A percentile compares a stretch with the other conserved stretches of the same genome.
Conservation (phyloP, 2,329 filamentous ascomycete species). For the Rhinocladiella similis region DNA sequence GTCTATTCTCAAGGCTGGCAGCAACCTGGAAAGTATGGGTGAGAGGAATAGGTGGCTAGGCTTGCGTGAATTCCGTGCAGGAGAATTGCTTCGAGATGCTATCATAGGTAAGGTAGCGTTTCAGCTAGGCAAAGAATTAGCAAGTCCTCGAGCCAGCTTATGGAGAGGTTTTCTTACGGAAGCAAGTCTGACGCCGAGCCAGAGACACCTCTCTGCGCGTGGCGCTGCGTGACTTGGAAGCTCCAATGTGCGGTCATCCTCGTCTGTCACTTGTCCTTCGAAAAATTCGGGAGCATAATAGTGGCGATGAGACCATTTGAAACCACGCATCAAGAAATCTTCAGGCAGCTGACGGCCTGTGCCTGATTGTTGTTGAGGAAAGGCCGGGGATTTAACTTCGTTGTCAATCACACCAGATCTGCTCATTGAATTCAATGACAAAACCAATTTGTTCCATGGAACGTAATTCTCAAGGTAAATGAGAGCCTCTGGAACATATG, state of each 20-base stretch:
- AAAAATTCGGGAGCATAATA: conserved; percentile 57
- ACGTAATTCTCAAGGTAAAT: conserved; percentile 43
- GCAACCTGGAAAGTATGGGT: too few species aligned
- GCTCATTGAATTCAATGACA: conserved; percentile 56
- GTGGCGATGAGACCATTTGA: conserved; percentile 50
- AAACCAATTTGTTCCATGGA: conserved; percentile 52
- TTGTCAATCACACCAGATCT: conserved; percentile 38
- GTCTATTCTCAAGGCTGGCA: too few species aligned
- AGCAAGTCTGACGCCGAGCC: conserved; percentile 46
- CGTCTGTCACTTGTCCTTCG: conserved; percentile 48
- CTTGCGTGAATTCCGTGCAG: too few species aligned
- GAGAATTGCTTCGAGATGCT: too few species aligned
- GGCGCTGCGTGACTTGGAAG: conserved; percentile 48
- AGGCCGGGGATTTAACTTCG: conserved; percentile 40
- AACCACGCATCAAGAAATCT: conserved; percentile 58
- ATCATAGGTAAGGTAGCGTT: conserved; percentile 44
- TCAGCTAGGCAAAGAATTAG: conserved; percentile 24
- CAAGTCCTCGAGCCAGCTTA: neutral
- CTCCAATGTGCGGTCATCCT: conserved; percentile 56
- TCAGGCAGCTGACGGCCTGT: conserved; percentile 56
- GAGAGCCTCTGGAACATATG: conserved; percentile 39
- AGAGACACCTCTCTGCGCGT: conserved; percentile 55
- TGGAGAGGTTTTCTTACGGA: conserved; percentile 34
- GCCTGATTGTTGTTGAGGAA: conserved; percentile 44
- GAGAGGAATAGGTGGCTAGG: too few species aligned